phyloP scores from a whole-genome alignment of 2,329 filamentous ascomycete species.

The Neoscytalidium dimidiatum region DNA sequence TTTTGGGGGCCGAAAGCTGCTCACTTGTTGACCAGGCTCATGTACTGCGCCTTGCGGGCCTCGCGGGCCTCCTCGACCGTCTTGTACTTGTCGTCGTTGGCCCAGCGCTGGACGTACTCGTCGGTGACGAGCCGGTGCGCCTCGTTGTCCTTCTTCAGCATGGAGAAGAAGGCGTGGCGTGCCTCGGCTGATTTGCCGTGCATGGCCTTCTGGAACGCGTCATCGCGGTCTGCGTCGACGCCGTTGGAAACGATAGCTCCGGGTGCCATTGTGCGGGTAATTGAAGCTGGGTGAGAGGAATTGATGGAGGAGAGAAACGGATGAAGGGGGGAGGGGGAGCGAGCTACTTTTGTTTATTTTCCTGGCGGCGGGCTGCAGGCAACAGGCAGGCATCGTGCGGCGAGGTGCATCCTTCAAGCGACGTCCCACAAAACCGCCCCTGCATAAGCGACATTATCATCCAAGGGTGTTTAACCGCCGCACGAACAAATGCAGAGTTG shows the following conservation, averaged over 20 bases:
- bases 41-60: constrained; percentile 84
- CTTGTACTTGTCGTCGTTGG: constrained; percentile 72
- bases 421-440: not conserved
- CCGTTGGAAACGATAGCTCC: too few species aligned
- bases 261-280: too few species aligned
- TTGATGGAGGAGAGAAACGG: too few species aligned
- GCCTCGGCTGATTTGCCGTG: constrained; percentile 74
- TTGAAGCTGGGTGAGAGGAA: too few species aligned
- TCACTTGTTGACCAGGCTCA: constrained; percentile 88
- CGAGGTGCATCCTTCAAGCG: not conserved
- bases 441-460: constrained; percentile 6
- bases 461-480: too few species aligned
- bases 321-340: not conserved
- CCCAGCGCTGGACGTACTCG: constrained; percentile 97
- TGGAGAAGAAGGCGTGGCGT: constrained; percentile 74
- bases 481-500: too few species aligned
- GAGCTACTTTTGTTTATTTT: too few species aligned
- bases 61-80: constrained; percentile 79
- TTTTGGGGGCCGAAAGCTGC: constrained; percentile 53
- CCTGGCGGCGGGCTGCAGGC: too few species aligned
- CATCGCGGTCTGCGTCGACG: too few species aligned
- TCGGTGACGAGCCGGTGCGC: constrained; percentile 82
- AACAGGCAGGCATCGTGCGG: not conserved
- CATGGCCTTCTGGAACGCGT: constrained; percentile 85
- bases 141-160: constrained; percentile 71